phyloP scores from a whole-genome alignment of 345 rosid species.

The Salix brachista region DNA sequence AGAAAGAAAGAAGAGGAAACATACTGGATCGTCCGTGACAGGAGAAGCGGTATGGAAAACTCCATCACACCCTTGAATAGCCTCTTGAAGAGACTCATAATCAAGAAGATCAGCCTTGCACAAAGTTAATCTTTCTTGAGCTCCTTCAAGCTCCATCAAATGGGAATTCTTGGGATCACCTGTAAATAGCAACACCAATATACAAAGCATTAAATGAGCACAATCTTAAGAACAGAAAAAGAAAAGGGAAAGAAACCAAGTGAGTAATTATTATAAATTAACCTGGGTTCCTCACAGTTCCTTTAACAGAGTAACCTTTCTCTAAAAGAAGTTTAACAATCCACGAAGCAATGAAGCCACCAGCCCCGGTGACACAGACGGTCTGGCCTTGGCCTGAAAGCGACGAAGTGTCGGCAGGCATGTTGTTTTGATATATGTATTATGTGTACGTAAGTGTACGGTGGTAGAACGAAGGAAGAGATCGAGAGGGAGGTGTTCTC shows the following conservation, averaged over 20 bases:
- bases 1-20: constrained; percentile 7
- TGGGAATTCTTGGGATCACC: constrained; percentile 85
- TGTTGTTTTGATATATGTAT: neutral
- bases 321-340: constrained; percentile 78
- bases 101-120: constrained; percentile 81
- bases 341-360: constrained; percentile 98
- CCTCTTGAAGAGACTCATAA: constrained; percentile 50
- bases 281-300: constrained; percentile 92
- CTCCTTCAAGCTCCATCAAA: constrained; percentile 86
- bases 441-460: neutral
- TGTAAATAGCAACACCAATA: constrained; percentile 7
- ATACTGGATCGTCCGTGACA: constrained; percentile 91
- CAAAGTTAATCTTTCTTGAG: constrained; percentile 69
- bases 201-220: neutral
- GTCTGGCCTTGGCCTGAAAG: constrained; percentile 47
- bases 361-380: constrained; percentile 96
- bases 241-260: neutral
- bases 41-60: constrained; percentile 97
- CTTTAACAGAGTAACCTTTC: constrained; percentile 72
- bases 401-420: constrained; percentile 28
- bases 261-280: too few species aligned
- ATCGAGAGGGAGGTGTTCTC: neutral
- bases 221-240: neutral
- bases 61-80: constrained; percentile 83
- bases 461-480: neutral